Evolutionary conservation across 208 protist species (phyloP).

Genomic region (Wallacemonas rigidus): DNA sequence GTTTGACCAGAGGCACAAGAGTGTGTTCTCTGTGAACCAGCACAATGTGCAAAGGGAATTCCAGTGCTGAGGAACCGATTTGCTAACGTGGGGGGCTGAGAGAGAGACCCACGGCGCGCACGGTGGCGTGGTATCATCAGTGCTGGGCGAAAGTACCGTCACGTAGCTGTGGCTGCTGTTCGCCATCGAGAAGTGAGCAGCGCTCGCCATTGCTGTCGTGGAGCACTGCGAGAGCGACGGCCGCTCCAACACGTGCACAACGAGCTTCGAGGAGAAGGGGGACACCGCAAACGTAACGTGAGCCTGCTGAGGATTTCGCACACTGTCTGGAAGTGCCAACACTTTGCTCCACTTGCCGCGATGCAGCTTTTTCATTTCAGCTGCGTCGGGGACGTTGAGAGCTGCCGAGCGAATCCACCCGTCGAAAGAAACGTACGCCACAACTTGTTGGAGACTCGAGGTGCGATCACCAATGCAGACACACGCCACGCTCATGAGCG

Average conservation of each 20-base stretch:
- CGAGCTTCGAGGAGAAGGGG: not conserved
- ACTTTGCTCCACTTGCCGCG: conserved; percentile 7
- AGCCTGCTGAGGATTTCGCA: not conserved
- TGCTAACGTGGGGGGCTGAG: not conserved
- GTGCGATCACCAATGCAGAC: not conserved
- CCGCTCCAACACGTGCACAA: not conserved
- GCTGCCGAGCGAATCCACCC: not conserved
- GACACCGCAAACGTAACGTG: not conserved
- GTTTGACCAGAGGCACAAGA: conserved; percentile 64
- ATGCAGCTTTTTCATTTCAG: conserved; percentile 15
- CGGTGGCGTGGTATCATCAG: not conserved
- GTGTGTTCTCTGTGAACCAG: conserved; percentile 51
- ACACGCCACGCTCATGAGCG: not conserved
- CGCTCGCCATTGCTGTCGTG: not conserved
- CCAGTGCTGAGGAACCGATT: not conserved
- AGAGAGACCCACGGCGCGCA: not conserved
- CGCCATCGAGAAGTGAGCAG: not conserved
- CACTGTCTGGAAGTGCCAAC: not conserved
- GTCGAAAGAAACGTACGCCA: conserved; percentile 10
- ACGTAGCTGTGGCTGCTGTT: not conserved
- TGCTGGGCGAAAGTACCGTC: not conserved
- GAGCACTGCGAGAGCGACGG: conserved; percentile 3
- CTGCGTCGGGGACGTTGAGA: not conserved
- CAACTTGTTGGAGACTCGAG: not conserved
- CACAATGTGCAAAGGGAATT: not conserved